Base-by-base conservation (phyloP, 768 basidiomycete species). In the Trametes coccinea region DNA sequence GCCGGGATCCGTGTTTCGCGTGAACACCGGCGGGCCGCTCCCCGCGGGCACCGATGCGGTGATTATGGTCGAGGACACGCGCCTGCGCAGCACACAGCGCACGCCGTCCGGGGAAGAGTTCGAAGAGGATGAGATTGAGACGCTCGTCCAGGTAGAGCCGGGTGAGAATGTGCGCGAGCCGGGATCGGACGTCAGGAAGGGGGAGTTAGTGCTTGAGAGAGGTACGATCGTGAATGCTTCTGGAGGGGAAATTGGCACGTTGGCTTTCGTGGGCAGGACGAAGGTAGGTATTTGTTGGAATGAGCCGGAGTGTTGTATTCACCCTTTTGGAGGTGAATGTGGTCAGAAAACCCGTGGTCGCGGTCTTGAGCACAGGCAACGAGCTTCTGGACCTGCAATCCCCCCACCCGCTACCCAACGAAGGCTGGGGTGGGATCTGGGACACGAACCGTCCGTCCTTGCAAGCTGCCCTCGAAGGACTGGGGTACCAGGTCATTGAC, bases 21-120 rank as follows among this genome's bases (percentile, higher is more conserved):
- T 96, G 72, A 95, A 94, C 74, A 96, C 93, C 0, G 93, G 93
- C 5, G 89, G 84, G 0, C 90, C 92, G 0, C 76, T 96, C 2
- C 93, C 93, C 2, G 71, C 74, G 0, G 92, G 90, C 4, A 73
- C 88, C 6, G 88, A 95, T 69, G 77, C 91, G 0, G 87, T 94
- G 2, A 87, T 96, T 72, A 95, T 95, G 93, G 93, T 96, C 17
- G 93, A 96, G 74, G 93, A 95, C 71, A 95, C 93, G 0, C 82
- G 84, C 59, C 79, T 96, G 6, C 78, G 85, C n/a, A 84, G 84
- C 2, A 81, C 83, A 1, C 62, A 74, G 55, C 72, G 75, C 50
- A 77, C 78, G 33, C 67, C 69, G 3, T 71, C 76, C 17, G 75
- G 76, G 16, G 65, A 72, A 37, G 76, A 80, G 61, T 75, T 78